Conservation (phyloP, 177 flowering plant species). For the Viscum album region DNA sequence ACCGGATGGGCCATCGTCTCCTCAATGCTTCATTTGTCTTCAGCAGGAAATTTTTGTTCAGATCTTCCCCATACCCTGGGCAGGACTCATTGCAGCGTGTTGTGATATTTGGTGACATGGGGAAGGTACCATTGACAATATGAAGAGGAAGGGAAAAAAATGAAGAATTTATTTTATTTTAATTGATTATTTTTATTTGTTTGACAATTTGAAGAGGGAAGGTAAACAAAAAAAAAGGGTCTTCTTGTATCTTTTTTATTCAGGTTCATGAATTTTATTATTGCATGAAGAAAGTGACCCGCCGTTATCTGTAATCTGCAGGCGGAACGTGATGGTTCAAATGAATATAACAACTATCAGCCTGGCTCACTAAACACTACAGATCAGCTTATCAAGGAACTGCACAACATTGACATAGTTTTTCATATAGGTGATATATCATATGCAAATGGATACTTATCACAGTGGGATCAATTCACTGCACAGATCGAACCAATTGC, state of each 20-base stretch:
- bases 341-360: constrained; percentile 65
- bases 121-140: constrained; percentile 41
- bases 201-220: too few species aligned
- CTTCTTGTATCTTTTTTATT: too few species aligned
- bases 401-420: constrained; percentile 61
- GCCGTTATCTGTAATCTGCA: too few species aligned
- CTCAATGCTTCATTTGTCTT: constrained; percentile 44
- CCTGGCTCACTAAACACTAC: constrained; percentile 85
- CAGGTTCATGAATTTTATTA: not conserved
- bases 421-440: constrained; percentile 78
- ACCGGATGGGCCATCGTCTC: constrained; percentile 60
- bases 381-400: constrained; percentile 59
- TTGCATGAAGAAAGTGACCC: not conserved
- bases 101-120: constrained; percentile 81
- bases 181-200: too few species aligned
- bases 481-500: constrained; percentile 76
- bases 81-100: constrained; percentile 75
- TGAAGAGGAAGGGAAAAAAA: not conserved
- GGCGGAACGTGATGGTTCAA: constrained; percentile 93
- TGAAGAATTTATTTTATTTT: too few species aligned
- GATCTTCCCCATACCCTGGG: constrained; percentile 71
- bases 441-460: constrained; percentile 76
- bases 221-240: too few species aligned
- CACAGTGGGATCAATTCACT: constrained; percentile 97
- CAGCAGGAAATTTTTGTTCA: constrained; percentile 61